phyloP scores from a whole-genome alignment of 768 basidiomycete genomes.

The Rhodotorula diobovata region DNA sequence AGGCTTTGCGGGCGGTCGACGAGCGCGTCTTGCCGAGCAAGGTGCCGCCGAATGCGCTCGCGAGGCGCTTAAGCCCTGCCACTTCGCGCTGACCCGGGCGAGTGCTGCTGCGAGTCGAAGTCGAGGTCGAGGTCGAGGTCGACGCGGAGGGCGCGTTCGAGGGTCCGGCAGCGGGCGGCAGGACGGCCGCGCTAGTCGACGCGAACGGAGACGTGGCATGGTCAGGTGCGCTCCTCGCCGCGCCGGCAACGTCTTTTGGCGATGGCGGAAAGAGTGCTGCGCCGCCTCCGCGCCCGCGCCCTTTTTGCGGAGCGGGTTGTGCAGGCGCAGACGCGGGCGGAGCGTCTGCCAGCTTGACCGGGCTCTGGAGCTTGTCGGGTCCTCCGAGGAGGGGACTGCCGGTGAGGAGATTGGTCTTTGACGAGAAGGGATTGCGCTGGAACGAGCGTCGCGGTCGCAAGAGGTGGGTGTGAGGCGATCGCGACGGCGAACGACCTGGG shows the following conservation, averaged over 20 bases:
- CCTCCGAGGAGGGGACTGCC: background rate
- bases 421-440: slow-evolving; percentile 31
- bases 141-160: background rate
- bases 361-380: slow-evolving; percentile 12
- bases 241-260: background rate
- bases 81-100: slow-evolving; percentile 14
- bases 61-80: slow-evolving; percentile 31
- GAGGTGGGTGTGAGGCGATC: slow-evolving; percentile 14
- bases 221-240: background rate
- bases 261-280: slow-evolving; percentile 28
- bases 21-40: slow-evolving; percentile 23
- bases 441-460: slow-evolving; percentile 33
- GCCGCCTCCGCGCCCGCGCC: slow-evolving; percentile 7
- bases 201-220: slow-evolving; percentile 4
- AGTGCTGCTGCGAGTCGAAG: slow-evolving; percentile 15
- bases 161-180: background rate
- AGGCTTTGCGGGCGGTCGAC: slow-evolving; percentile 32
- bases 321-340: background rate
- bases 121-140: background rate
- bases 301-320: background rate
- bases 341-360: slow-evolving; percentile 14
- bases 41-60: slow-evolving; percentile 14
- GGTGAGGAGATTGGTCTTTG: slow-evolving; percentile 15
- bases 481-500: background rate
- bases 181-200: background rate